Base-by-base conservation (phyloP, 257 asterid species). In the Solanum okadae region DNA sequence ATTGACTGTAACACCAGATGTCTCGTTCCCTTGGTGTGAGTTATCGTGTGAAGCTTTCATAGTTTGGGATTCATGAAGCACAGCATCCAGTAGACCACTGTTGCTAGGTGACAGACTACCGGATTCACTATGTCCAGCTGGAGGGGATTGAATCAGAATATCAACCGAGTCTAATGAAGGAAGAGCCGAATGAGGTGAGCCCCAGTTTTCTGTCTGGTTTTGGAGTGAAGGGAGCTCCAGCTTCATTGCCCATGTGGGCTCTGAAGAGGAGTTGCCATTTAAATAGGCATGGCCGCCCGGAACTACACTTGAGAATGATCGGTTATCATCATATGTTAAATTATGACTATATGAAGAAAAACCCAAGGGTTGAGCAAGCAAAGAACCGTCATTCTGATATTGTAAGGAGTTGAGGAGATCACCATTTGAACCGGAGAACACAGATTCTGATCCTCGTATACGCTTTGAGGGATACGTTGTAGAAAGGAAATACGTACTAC, bases 181-280 rank as follows among this genome's bases (percentile, higher is more conserved):
- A 89, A 92, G 71, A 3, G 93, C 94, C 83, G 93, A 90, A 65
- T 95, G 88, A 49, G 95, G 93, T 81, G 92, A 87, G 67, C 89
- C 91, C 95, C 94, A 92, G 71, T 52, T 86, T 78, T 90, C 89
- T 65, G 78, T 84, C 70, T 90, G 92, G 68, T 86, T 93, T 95
- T 94, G 98, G 96, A 95, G 89, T 92, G 98, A 94, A 95, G 98
- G 98, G 95, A 95, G 96, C 94, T 91, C 96, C 89, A 71, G 83
- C 91, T 91, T 90, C 93, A 42, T 86, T 23, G 92, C 92, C 95
- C 91, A 90, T 46, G 75, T 10, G 88, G 94, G 92, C 86, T 92
- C 93, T 10, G 93, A 61, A 84, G 90, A 88, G 86, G 90, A 86
- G 88, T 90, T 91, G 90, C 93, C 89, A 89, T 91, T 92, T 91